Evolutionary conservation across 2,329 filamentous ascomycete genomes (phyloP).

Genomic region (Hypoxylon rubiginosum): DNA sequence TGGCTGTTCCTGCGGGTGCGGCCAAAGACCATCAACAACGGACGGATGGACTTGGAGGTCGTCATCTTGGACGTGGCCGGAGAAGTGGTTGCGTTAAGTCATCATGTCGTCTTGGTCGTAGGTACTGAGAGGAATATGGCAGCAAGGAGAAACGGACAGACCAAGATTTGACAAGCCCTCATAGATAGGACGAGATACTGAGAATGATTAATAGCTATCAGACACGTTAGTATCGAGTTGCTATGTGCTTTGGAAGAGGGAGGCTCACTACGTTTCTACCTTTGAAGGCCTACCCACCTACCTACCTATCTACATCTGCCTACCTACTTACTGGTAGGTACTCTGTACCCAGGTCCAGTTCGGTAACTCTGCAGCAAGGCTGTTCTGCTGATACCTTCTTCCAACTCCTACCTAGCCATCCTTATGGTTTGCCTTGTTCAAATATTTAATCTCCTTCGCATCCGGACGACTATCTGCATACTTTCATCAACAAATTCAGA

Average conservation of each 20-base stretch:
- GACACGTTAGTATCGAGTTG: too few relatives aligned
- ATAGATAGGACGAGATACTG: not conserved
- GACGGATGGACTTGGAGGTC: conserved; percentile 48
- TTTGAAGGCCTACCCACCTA: not conserved
- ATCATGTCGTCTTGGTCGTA: conserved; percentile 50
- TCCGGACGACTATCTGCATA: not conserved
- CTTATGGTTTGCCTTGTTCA: not conserved
- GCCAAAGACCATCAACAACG: conserved; percentile 27
- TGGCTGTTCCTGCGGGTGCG: conserved; percentile 37
- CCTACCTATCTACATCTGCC: too few relatives aligned
- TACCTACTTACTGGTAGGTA: too few relatives aligned
- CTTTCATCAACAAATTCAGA: not conserved
- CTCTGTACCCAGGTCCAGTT: too few relatives aligned
- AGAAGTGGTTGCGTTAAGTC: conserved; percentile 50
- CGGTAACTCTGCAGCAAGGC: too few relatives aligned
- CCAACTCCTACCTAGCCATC: not conserved
- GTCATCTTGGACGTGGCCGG: conserved; percentile 47
- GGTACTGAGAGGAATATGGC: conserved; percentile 49
- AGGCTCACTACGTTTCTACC: not conserved
- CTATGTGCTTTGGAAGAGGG: too few relatives aligned
- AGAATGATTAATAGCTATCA: not conserved
- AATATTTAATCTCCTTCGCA: not conserved
- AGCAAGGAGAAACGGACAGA: conserved; percentile 33
- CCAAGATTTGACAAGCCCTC: conserved; percentile 31
- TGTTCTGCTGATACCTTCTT: not conserved